These are phyloP conservation scores for Mycena leptocephala DNA, from an alignment of 768 basidiomycete genomes.

Conservation along the genomic window DNA sequence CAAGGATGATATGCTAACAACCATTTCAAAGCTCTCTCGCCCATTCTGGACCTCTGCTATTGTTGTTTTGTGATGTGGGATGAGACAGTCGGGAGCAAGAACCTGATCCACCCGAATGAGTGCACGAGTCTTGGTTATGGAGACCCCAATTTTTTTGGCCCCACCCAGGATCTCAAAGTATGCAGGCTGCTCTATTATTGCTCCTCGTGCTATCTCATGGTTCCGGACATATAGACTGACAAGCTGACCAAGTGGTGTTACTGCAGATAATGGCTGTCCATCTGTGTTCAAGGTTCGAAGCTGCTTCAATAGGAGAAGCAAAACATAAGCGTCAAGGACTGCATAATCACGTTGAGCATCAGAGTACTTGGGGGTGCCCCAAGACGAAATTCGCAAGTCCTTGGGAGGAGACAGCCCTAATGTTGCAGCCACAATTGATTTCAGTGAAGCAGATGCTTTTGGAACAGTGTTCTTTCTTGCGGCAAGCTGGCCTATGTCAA, in stretches of 20 bases:
- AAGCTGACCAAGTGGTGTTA: background rate
- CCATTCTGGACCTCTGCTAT: conserved; percentile 20
- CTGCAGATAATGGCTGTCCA: background rate
- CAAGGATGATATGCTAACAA: conserved; percentile 30
- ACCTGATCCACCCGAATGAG: no score
- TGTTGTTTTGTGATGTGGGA: conserved; percentile 22
- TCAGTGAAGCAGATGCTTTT: conserved; percentile 31
- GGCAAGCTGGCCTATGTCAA: conserved; percentile 36
- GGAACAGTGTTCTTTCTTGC: conserved; percentile 28
- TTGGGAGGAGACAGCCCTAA: no score
- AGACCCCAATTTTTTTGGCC: conserved; percentile 20
- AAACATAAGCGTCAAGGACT: background rate
- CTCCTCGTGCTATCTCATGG: conserved; percentile 28
- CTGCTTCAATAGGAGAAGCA: background rate
- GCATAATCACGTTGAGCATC: background rate
- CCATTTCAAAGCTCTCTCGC: conserved; percentile 18
- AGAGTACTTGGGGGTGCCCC: no score
- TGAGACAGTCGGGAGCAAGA: no score
- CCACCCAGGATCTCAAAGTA: background rate
- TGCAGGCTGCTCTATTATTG: conserved; percentile 4
- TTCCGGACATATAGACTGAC: background rate
- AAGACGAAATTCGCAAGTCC: no score
- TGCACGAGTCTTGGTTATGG: no score
- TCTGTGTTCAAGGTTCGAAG: background rate
- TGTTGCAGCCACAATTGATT: no score